Conservation (phyloP, 768 basidiomycete species). For the Tylopilus sp. region DNA sequence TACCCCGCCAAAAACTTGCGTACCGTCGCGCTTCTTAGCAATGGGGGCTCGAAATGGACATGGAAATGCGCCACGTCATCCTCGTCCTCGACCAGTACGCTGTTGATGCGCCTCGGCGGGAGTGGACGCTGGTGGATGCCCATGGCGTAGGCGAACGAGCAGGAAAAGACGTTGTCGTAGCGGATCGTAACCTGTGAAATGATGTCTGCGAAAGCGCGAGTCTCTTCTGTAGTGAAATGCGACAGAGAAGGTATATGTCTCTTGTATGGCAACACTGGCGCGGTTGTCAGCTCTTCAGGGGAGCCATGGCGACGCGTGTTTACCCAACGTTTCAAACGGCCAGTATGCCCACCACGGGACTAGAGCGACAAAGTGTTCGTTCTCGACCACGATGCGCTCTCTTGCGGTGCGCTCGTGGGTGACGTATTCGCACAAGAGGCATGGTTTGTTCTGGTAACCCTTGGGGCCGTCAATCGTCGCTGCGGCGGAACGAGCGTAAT, state of each 20-base stretch:
- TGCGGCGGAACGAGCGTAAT: conserved; percentile 40
- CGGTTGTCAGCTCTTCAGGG: conserved; percentile 1
- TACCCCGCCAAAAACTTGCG: conserved; percentile 90
- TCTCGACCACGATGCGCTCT: conserved; percentile 65
- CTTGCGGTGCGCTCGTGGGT: conserved; percentile 55
- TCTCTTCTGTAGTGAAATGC: conserved; percentile 60
- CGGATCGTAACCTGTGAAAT: conserved; percentile 60
- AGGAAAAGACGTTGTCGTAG: conserved; percentile 79
- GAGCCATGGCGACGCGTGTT: conserved; percentile 9
- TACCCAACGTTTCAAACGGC: conserved; percentile 84
- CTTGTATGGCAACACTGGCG: conserved; percentile 67
- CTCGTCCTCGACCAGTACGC: conserved; percentile 33
- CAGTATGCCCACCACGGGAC: conserved; percentile 97
- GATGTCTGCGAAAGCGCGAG: conserved; percentile 59
- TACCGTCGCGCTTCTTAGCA: conserved; percentile 77
- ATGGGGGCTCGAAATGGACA: conserved; percentile 82
- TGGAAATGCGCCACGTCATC: conserved; percentile 75
- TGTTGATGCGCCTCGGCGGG: conserved; percentile 36
- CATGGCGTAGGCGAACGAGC: conserved; percentile 93
- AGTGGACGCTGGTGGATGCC: conserved; percentile 85
- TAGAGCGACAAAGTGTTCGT: conserved; percentile 76
- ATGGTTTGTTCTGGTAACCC: conserved; percentile 56
- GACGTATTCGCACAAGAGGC: conserved; percentile 79
- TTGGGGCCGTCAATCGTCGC: conserved; percentile 45
- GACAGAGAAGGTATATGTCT: conserved; percentile 74